Evolutionary conservation across 2,329 filamentous ascomycete genomes (phyloP), one percentile per base, ranked within the genome.

Genomic region (Xylariaceae sp.): DNA sequence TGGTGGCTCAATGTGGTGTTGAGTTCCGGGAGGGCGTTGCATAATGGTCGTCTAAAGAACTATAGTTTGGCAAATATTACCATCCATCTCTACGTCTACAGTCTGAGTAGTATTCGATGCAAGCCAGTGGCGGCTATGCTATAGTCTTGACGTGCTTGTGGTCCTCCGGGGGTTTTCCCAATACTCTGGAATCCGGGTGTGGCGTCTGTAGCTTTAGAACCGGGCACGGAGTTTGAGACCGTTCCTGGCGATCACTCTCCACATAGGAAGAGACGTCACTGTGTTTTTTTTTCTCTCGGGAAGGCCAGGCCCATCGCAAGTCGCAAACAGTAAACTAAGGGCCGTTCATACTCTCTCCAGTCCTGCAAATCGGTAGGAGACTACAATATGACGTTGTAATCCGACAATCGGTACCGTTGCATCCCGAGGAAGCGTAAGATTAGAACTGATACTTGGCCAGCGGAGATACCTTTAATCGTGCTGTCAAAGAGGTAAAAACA

Each of bases 81-180:
- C 40, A 49, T 48, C 44, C 47, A 35, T 42, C 24, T 41, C 41
- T 30, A 35, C 46, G 47, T 50, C 47, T 36, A 41, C 35, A 42
- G 47, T 24, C 43, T 41, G 35, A 26, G 33, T 24, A 47, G 32
- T 24, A 26, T 24, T 23, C 24, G 20, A 55, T 48, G 53, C 42
- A 51, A 24, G 37, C 20, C 18, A 16, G 30, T 13, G 39, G 42
- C 43, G 47, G 53, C 48, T 44, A 46, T 46, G 47, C 29, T 37
- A 44, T 47, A 37, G 15, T 15, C 6, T 46, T 16, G 9, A 39
- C 21, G 29, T 44, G 55, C 51, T 51, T 55, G 39, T 47, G 56
- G 53, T 58, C 46, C 43, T 58, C 53, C 48, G 20, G 27, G 54
- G 45, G 10, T 33, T 33, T 37, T 53, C 54, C 54, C 54, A 57